Evolutionary conservation across 768 basidiomycete genomes (phyloP), one percentile per base, ranked within the genome.

Genomic region (Chiua virens): DNA sequence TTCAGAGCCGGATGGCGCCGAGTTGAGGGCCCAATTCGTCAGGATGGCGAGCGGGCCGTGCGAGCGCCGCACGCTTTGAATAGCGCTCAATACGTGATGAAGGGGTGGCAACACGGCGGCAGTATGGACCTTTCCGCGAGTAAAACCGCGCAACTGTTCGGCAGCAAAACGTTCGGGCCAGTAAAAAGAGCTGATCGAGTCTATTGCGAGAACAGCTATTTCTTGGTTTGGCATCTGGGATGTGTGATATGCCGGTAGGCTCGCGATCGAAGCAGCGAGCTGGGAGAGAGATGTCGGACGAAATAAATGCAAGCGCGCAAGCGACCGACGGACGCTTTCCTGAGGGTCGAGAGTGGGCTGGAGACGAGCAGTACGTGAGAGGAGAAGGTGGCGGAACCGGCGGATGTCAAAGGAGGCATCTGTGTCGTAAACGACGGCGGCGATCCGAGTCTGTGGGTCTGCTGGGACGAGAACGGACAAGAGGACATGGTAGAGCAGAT

Each of bases 101-200:
- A 83, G 66, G 17, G 79, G 70, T 45, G 60, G 70, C 5, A 47
- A 28, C 18, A 42, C 36, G 53, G 49, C 45, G 50, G 52, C 52
- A 48, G 35, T 27, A 18, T 40, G 52, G 34, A 23, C 38, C n/a
- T 30, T 55, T 21, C 50, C 42, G 32, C 57, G 46, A 32, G 50
- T 47, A 35, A 56, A 50, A 17, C 59, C 54, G 34, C 71, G 77
- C 46, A 73, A 54, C 56, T 82, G 81, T 66, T 91, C 89, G 27
- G 71, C 69, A 35, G 73, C 71, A 62, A 83, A 85, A 37, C 86
- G 81, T 64, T 93, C 90, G 3, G 76, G 54, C 91, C 92, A 93
- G 67, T 89, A 81, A 61, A 86, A 89, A 0, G 87, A 65, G 63
- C 85, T 85, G 51, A 90, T 67, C 14, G 89, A 90, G 68, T 94